phyloP scores from a whole-genome alignment of 1,139 yeast genomes.

The Sugiyamaella novakii region DNA sequence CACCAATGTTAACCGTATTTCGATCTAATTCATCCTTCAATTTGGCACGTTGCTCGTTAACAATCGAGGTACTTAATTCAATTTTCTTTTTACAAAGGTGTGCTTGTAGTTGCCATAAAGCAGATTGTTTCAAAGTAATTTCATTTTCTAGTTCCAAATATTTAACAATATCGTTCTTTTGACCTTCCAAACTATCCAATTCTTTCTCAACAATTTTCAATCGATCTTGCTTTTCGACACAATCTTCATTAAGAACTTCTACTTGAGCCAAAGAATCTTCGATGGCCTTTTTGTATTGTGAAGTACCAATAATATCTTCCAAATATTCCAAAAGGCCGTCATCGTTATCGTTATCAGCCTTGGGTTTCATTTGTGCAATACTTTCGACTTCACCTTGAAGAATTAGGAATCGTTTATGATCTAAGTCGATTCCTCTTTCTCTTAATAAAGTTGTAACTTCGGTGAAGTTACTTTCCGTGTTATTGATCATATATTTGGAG shows the following conservation, averaged over 20 bases:
- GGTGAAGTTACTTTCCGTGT: constrained; percentile 67
- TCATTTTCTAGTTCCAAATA: constrained; percentile 68
- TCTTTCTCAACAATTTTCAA: constrained; percentile 81
- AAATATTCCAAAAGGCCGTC: constrained; percentile 92
- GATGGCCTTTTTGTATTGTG: constrained; percentile 75
- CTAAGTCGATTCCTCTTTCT: constrained; percentile 89
- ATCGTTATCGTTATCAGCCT: constrained; percentile 88
- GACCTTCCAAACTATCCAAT: constrained; percentile 65
- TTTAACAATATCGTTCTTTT: constrained; percentile 68
- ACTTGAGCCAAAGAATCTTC: constrained; percentile 64
- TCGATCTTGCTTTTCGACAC: constrained; percentile 78
- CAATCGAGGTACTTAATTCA: constrained; percentile 40
- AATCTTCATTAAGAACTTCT: constrained; percentile 72
- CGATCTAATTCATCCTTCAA: constrained; percentile 54
- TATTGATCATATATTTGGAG: constrained; percentile 78
- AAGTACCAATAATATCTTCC: constrained; percentile 96
- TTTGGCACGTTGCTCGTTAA: constrained; percentile 49
- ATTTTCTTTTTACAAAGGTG: constrained; percentile 48
- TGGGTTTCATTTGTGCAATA: constrained; percentile 97
- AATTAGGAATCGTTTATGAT: constrained; percentile 90
- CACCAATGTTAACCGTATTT: constrained; percentile 47
- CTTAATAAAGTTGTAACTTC: constrained; percentile 76
- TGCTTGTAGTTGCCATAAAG: constrained; percentile 59
- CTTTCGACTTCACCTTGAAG: constrained; percentile 98
- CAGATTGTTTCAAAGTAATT: constrained; percentile 56